Base-by-base conservation (phyloP, 129 eudicot genomes). In the Gnaphalium uliginosum region DNA sequence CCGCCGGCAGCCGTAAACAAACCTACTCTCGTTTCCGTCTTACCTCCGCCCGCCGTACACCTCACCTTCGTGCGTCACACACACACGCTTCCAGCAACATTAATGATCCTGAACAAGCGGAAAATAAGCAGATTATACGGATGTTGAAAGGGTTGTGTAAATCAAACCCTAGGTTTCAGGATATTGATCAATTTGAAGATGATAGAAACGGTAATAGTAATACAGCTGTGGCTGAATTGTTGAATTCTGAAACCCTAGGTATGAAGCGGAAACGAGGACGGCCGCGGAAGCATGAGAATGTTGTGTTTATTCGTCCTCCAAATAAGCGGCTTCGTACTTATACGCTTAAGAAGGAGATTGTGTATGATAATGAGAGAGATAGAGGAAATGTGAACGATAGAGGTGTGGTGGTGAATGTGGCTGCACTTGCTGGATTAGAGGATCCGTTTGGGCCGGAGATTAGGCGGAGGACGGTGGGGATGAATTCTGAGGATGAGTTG, bases 1-100 rank as follows among this genome's bases (percentile, higher is more conserved):
- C 98, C 74, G 91, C 93, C 72, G 97, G 93, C 2, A 85, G 93
- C 71, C 91, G 97, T 6, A 89, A 89, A 73, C 98, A 94, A 50
- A 94, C 97, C 68, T 94, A 82, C 84, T 90, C 98, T 11, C 97
- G 91, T 69, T 82, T 90, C 85, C 96, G 97, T 48, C 91, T 88
- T 25, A 86, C 97, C 26, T 87, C 91, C 8, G 74, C 92, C 6
- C 88, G 85, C 26, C 89, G 90, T 46, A 79, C 78, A 8, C 79
- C 73, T 30, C 83, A 73, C 74, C 83, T 79, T 60, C 83, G 79
- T 5, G n/a, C 48, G n/a, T 24, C 83, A 7, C 67, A 71, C 33
- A 56, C 74, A 15, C 72, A 81, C 72, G 68, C 77, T 41, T 64
- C 56, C 64, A 26, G 17, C 73, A 61, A 23, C 72, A 58, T 59